These are phyloP conservation scores for Kwoniella sp. DNA, from an alignment of 768 basidiomycete species.

Conservation along the genomic window DNA sequence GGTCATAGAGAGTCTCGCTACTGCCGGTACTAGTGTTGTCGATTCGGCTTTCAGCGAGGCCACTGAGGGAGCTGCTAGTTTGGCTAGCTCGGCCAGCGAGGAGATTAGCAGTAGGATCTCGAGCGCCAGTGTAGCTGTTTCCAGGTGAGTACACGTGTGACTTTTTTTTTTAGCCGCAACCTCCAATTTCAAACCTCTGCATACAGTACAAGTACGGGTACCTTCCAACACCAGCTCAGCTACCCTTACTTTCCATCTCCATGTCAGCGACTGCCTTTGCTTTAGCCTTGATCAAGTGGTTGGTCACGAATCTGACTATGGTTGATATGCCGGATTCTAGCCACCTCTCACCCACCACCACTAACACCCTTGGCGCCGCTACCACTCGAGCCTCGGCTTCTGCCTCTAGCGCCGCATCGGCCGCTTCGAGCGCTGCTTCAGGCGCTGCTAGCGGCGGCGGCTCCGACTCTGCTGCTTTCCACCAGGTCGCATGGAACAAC, in stretches of 20 bases:
- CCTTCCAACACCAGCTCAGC: too few species aligned
- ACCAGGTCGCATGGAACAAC: not conserved
- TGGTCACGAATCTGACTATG: too few species aligned
- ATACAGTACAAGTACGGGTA: too few species aligned
- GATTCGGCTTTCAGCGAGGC: slow-evolving; percentile 3
- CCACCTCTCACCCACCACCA: not conserved
- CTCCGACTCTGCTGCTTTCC: not conserved
- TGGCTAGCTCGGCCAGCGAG: slow-evolving; percentile 11
- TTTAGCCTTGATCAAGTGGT: too few species aligned
- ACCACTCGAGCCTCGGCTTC: not conserved
- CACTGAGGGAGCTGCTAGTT: not conserved
- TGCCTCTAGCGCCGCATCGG: slow-evolving; percentile 12
- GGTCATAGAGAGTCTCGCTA: not conserved
- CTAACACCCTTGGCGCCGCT: not conserved
- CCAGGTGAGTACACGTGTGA: slow-evolving; percentile 5
- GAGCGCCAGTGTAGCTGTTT: slow-evolving; percentile 11
- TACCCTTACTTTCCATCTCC: too few species aligned
- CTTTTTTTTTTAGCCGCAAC: too few species aligned
- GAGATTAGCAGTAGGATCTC: slow-evolving; percentile 5
- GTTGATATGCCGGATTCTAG: not conserved
- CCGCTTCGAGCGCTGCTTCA: slow-evolving; percentile 14
- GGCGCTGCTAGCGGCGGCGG: not conserved
- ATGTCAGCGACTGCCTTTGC: too few species aligned
- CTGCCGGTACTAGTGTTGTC: slow-evolving; percentile 3
- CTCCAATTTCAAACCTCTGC: too few species aligned